Conservation (phyloP, 768 basidiomycete genomes). For the Russula emetica region DNA sequence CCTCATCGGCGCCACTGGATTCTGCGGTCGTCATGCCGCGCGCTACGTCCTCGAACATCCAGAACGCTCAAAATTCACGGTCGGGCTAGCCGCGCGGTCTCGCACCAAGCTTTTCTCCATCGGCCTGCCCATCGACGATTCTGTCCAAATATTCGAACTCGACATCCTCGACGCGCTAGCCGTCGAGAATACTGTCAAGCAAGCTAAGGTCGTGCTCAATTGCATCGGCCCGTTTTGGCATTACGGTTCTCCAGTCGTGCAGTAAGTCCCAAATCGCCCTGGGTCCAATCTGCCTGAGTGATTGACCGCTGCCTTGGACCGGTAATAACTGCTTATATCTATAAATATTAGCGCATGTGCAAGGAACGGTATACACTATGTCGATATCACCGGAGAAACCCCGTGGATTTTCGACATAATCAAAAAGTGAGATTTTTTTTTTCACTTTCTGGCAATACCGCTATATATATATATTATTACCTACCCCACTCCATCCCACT, state of each 20-base stretch:
- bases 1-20: slow-evolving; percentile 27
- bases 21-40: slow-evolving; percentile 26
- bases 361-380: slow-evolving; percentile 70
- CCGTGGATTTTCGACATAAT: slow-evolving; percentile 65
- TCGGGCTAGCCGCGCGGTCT: slow-evolving; percentile 24
- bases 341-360: slow-evolving; percentile 57
- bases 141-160: slow-evolving; percentile 45
- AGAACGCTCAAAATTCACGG: slow-evolving; percentile 19
- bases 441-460: no score
- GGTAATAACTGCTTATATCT: no score
- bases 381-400: slow-evolving; percentile 77
- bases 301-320: no score
- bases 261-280: slow-evolving; percentile 39
- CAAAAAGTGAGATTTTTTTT: slow-evolving; percentile 40
- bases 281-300: no score
- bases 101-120: slow-evolving; percentile 19
- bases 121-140: slow-evolving; percentile 11
- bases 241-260: slow-evolving; percentile 70
- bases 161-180: slow-evolving; percentile 55
- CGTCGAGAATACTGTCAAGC: slow-evolving; percentile 54
- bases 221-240: slow-evolving; percentile 70
- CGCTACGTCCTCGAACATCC: slow-evolving; percentile 27
- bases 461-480: neutral
- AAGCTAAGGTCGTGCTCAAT: slow-evolving; percentile 67
- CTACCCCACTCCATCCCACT: no score